Base-by-base conservation (phyloP, 257 asterid species). In the Gynochthodes officinalis region DNA sequence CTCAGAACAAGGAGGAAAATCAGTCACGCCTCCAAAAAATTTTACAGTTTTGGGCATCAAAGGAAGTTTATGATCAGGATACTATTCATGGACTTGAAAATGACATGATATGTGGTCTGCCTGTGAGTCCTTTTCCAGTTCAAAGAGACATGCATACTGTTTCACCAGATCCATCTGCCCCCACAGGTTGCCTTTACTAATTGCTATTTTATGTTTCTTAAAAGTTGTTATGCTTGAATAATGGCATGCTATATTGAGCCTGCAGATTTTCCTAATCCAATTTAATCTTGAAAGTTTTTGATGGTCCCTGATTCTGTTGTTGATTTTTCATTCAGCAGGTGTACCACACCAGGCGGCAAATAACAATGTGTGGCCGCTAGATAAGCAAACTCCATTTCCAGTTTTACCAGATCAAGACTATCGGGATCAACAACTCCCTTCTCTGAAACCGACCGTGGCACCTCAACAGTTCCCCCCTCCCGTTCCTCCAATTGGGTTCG, bases 1-100 rank as follows among this genome's bases (percentile, higher is more conserved):
- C 86, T 30, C 90, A 86, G 49, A 91, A 91, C 86, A 89, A 85
- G 87, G 99, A 94, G 64, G 99, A 94, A 84, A 91, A 94, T 76
- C 99, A 94, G 86, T 85, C 93, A 2, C 97, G 97, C 14, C 88
- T 94, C 77, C 93, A 87, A 82, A 91, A 94, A 75, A 94, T 94
- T 71, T 60, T 94, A 69, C 98, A 91, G 74, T 94, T 94, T 76
- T 94, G 99, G 99, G 97, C 95, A 73, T 84, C 97, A 44, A 94
- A 94, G 85, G 99, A 91, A 75, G 98, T 94, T 40, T 94, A 76
- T 69, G 98, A 94, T 82, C 96, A 86, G 73, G 97, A 94, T 67
- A 91, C 98, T 7, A 86, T 94, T 73, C 85, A 52, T 72, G 84
- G 74, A 52, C 80, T 95, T 76, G 98, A 90, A 82, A 87, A 80